Conservation (phyloP, 164 flowering plant genomes). For the Berberis vulgaris region DNA sequence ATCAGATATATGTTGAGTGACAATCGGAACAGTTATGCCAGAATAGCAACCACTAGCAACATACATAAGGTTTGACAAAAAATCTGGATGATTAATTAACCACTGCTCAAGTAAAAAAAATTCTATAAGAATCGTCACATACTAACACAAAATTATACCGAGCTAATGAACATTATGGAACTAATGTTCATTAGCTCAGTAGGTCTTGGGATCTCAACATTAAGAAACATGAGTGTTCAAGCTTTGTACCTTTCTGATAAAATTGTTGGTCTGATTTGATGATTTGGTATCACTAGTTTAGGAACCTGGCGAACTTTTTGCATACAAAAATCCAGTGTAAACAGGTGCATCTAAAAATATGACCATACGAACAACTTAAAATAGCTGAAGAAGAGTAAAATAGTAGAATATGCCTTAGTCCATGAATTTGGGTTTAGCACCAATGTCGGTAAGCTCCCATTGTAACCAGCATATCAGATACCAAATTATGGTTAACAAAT, state of each 20-base stretch:
- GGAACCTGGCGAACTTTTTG: conserved; percentile 15
- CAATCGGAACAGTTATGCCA: conserved; percentile 1
- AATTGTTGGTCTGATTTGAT: neutral
- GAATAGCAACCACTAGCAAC: conserved; percentile 4
- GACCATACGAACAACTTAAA: neutral
- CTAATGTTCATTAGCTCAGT: no score
- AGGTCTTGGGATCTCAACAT: no score
- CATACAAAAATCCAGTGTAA: conserved; percentile 41
- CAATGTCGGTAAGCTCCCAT: conserved; percentile 35
- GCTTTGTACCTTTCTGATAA: conserved; percentile 18
- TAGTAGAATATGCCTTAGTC: conserved; percentile 31
- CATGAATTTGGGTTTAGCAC: conserved; percentile 33
- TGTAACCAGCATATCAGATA: conserved; percentile 17
- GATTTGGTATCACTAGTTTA: conserved; percentile 7
- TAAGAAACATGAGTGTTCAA: neutral
- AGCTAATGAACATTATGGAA: no score
- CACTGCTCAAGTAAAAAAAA: neutral
- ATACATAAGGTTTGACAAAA: neutral
- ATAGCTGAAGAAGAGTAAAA: neutral
- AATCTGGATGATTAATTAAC: conserved; percentile 2
- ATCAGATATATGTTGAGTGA: neutral
- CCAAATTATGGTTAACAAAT: neutral
- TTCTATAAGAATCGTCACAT: no score
- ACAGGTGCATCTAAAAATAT: conserved; percentile 43
- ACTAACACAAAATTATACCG: no score